Evolutionary conservation across 176 grass and related monocot species (phyloP).

Genomic region (Calamus simplicifolius): DNA sequence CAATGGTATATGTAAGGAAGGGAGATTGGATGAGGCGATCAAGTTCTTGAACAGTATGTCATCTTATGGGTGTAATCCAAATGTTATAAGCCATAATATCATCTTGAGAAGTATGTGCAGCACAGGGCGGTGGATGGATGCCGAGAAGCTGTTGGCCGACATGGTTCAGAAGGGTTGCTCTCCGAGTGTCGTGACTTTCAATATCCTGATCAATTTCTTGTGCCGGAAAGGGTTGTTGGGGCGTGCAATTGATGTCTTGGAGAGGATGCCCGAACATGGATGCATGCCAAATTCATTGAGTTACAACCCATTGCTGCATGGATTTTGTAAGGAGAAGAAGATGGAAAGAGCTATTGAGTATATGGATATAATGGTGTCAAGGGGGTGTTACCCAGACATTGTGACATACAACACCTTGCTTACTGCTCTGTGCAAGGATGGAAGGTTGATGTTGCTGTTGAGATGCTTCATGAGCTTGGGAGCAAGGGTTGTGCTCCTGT

Average conservation of each 20-base stretch:
- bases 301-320: conserved; percentile 48
- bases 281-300: conserved; percentile 35
- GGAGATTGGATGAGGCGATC: conserved; percentile 30
- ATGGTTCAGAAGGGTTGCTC: conserved; percentile 46
- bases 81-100: conserved; percentile 52
- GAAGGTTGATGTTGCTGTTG: too few relatives aligned
- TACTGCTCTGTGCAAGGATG: too few relatives aligned
- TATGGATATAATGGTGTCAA: conserved; percentile 36
- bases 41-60: conserved; percentile 31
- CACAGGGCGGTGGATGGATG: conserved; percentile 40
- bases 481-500: too few relatives aligned
- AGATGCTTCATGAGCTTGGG: too few relatives aligned
- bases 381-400: too few relatives aligned
- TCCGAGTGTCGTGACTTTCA: conserved; percentile 40
- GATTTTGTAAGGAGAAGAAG: conserved; percentile 50
- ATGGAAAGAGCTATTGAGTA: conserved; percentile 43
- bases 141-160: conserved; percentile 29
- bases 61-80: conserved; percentile 50
- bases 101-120: conserved; percentile 41
- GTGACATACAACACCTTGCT: too few relatives aligned
- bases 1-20: conserved; percentile 58
- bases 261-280: conserved; percentile 49
- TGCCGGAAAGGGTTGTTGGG: conserved; percentile 35
- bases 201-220: conserved; percentile 45
- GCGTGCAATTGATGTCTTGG: conserved; percentile 29